Conservation (phyloP, 2,329 filamentous ascomycete species). For the Penicillium sp. region DNA sequence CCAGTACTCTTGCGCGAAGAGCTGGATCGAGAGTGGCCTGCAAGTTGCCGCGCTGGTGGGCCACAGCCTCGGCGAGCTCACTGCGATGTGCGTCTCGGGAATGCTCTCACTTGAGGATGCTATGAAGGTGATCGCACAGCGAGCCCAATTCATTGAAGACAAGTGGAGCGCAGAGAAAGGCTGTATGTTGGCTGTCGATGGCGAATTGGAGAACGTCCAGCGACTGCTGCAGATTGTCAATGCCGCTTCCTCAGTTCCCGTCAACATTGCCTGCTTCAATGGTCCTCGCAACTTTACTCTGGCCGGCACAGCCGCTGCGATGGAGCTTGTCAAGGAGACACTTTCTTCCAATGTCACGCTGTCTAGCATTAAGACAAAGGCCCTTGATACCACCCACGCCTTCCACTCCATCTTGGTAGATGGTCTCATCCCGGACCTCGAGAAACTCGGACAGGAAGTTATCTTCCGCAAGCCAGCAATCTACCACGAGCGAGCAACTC, state of each 20-base stretch:
- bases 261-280: constrained; percentile 30
- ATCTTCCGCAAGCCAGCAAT: constrained; percentile 22
- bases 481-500: constrained; percentile 21
- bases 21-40: constrained; percentile 39
- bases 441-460: constrained; percentile 19
- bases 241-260: not conserved
- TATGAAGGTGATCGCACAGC: constrained; percentile 25
- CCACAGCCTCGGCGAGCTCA: constrained; percentile 36
- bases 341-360: not conserved
- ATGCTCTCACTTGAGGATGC: constrained; percentile 28
- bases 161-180: constrained; percentile 32
- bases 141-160: constrained; percentile 29
- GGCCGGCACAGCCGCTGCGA: constrained; percentile 15
- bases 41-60: constrained; percentile 31
- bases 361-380: constrained; percentile 31
- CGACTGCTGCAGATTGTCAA: not conserved
- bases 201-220: constrained; percentile 14
- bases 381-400: constrained; percentile 47
- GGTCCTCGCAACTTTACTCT: constrained; percentile 21
- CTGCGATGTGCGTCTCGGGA: constrained; percentile 30
- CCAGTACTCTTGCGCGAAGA: constrained; percentile 35
- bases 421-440: constrained; percentile 28
- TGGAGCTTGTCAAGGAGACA: constrained; percentile 9
- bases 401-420: constrained; percentile 49
- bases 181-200: constrained; percentile 33